phyloP scores from a whole-genome alignment of 164 flowering plant genomes.

The Vitis riparia region DNA sequence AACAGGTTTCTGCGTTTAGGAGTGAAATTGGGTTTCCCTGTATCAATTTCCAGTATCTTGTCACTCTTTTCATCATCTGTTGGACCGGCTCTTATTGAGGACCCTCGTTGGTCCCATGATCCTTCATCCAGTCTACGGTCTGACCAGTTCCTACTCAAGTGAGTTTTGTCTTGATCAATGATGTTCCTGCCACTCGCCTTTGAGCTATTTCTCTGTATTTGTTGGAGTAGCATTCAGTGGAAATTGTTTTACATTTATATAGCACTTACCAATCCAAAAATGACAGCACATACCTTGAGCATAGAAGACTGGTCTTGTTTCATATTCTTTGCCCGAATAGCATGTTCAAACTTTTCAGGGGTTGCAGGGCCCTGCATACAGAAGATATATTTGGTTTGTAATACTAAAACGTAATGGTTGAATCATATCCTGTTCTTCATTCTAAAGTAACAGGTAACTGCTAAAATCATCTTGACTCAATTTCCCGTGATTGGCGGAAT shows the following conservation, averaged over 20 bases:
- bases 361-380: slow-evolving; percentile 53
- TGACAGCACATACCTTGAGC: slow-evolving; percentile 37
- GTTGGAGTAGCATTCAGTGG: background rate
- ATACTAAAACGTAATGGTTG: too few species aligned
- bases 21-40: slow-evolving; percentile 24
- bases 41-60: slow-evolving; percentile 44
- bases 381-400: too few species aligned
- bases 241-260: too few species aligned
- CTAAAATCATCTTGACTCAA: too few species aligned
- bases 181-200: slow-evolving; percentile 23
- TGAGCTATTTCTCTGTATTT: slow-evolving; percentile 50
- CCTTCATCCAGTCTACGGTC: slow-evolving; percentile 19
- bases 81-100: slow-evolving; percentile 13
- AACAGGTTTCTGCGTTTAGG: slow-evolving; percentile 34
- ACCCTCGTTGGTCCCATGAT: slow-evolving; percentile 18
- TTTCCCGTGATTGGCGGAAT: too few species aligned
- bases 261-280: background rate
- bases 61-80: slow-evolving; percentile 35
- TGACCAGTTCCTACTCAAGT: slow-evolving; percentile 10
- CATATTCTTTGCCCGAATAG: slow-evolving; percentile 24
- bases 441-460: too few species aligned
- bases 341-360: slow-evolving; percentile 60
- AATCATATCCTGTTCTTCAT: too few species aligned
- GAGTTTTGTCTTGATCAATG: slow-evolving; percentile 18
- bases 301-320: slow-evolving; percentile 30